Evolutionary conservation across 495 filamentous ascomycete genomes (phyloP), one percentile per base, ranked within the genome.

Genomic region (Cercophora newfieldiana): DNA sequence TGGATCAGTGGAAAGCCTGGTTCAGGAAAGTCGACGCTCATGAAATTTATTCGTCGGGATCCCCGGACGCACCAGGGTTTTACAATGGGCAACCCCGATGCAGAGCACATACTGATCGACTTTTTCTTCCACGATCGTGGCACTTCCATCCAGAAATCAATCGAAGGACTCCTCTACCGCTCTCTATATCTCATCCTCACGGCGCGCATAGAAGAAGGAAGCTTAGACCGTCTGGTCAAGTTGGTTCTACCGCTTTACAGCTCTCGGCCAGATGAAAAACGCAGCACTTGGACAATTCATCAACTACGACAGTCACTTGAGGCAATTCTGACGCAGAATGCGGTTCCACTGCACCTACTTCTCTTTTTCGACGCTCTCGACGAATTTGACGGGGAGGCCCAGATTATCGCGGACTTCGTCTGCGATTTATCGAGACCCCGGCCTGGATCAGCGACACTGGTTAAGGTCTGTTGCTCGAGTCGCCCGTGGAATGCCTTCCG

Each of bases 111-210:
- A 62, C 57, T 7, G 18, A 25, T 14, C 37, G 16, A 1, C 62
- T 71, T 0, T 25, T 84, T 76, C 65, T 83, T 78, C 66, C 83
- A 79, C 76, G 71, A 68, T 51, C 37, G 75, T 6, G 78, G 79
- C 0, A 69, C 59, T 0, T 16, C 25, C 7, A n/a, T 80, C 7
- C 75, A 81, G 56, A 77, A 74, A 60, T 78, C 77, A 8, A 68
- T 77, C n/a, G 66, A 74, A 31, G 82, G 81, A 0, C 68, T 84
- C 5, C 65, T 81, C 6, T 71, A 69, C 37, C 70, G 74, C 0
- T 55, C 83, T 0, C 66, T 83, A 3, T 75, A 64, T 53, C 65
- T 80, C 22, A 66, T 73, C 6, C 56, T 75, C n/a, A n/a, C n/a
- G n/a, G n/a, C n/a, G n/a, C n/a, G n/a, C n/a, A n/a, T n/a, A n/a